These are phyloP conservation scores for Mycena vitilis DNA, from an alignment of 768 basidiomycete species.

Conservation along the genomic window DNA sequence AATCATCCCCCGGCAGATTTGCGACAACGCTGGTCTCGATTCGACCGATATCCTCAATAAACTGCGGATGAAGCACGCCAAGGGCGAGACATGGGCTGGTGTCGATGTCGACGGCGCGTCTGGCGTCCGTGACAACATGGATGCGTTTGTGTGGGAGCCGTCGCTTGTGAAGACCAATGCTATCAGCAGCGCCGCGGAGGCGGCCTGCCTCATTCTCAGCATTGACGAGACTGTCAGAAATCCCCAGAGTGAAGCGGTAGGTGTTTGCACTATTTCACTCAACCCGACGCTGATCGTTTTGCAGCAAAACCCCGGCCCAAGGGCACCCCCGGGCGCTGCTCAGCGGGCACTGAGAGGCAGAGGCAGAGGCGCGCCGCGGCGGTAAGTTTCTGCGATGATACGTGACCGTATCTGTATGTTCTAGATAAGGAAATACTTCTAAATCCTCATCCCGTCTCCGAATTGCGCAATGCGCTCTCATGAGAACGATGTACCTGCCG, in stretches of 20 bases:
- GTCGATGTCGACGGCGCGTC: constrained; percentile 93
- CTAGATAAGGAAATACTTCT: constrained; percentile 31
- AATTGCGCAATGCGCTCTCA: constrained; percentile 19
- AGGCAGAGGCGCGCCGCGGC: constrained; percentile 84
- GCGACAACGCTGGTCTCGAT: constrained; percentile 97
- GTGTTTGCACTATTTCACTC: constrained; percentile 42
- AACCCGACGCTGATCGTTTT: constrained; percentile 36
- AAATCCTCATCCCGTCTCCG: constrained; percentile 11
- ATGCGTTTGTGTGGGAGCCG: constrained; percentile 99
- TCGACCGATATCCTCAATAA: constrained; percentile 98
- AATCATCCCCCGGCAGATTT: constrained; percentile 97
- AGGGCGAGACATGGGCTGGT: constrained; percentile 90
- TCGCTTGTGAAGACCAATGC: constrained; percentile 96
- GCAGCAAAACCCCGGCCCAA: constrained; percentile 86
- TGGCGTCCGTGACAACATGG: constrained; percentile 95
- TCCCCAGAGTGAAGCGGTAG: constrained; percentile 92
- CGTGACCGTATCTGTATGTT: constrained; percentile 18
- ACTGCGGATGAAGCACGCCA: constrained; percentile 94
- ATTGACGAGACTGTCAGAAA: constrained; percentile 98
- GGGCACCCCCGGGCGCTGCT: constrained; percentile 91
- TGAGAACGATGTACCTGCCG: not conserved
- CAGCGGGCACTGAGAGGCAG: constrained; percentile 88
- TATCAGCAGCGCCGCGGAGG: constrained; percentile 94
- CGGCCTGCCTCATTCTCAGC: constrained; percentile 94
- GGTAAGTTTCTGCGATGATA: constrained; percentile 52